Evolutionary conservation across 2,329 filamentous ascomycete species (phyloP).

Genomic region (Fusarium penzigii): DNA sequence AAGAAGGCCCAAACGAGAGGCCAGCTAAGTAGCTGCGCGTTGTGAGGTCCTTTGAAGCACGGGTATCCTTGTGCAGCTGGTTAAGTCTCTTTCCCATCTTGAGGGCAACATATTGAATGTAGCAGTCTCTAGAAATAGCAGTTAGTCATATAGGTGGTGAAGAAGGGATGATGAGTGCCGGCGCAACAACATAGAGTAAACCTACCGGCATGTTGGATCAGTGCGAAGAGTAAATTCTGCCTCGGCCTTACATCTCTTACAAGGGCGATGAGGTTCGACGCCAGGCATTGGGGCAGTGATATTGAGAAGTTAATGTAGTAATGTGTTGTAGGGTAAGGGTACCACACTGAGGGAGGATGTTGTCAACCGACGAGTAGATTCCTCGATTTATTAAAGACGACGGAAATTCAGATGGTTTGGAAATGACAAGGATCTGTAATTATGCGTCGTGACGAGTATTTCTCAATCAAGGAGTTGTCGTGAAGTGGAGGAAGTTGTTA

Average conservation of each 20-base stretch:
- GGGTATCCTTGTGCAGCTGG: slow-evolving; percentile 51
- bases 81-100: slow-evolving; percentile 77
- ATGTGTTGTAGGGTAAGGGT: no score
- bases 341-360: no score
- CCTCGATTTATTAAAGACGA: no score
- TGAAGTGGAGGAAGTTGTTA: slow-evolving; percentile 3
- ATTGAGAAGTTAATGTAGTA: slow-evolving; percentile 3
- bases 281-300: slow-evolving; percentile 17
- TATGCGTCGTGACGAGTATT: no score
- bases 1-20: slow-evolving; percentile 81
- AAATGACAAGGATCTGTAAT: no score
- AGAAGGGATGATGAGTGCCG: background rate
- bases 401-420: no score
- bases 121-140: slow-evolving; percentile 57
- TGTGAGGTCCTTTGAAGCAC: slow-evolving; percentile 35
- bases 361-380: no score
- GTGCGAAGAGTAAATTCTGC: slow-evolving; percentile 34
- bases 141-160: no score
- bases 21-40: slow-evolving; percentile 66
- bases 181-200: background rate
- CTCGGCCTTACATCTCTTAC: slow-evolving; percentile 35
- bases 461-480: no score
- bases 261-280: slow-evolving; percentile 26
- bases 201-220: slow-evolving; percentile 36
- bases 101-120: slow-evolving; percentile 71